Evolutionary conservation across 305 asterid genomes (phyloP).

Genomic region (Solanum hybrid): DNA sequence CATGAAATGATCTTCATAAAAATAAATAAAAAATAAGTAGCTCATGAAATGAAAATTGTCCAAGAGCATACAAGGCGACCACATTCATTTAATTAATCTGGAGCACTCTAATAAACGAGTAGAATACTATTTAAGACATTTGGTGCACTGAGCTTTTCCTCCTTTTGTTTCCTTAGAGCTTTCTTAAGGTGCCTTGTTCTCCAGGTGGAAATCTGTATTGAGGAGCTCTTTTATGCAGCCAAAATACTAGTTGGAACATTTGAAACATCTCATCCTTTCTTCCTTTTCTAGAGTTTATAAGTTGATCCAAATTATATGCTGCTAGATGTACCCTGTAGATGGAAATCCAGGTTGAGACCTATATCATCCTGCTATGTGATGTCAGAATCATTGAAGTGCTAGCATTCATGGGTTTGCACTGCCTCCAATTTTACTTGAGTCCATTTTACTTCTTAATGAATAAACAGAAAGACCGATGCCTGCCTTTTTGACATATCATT

Average conservation of each 20-base stretch:
- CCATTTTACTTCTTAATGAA: background rate
- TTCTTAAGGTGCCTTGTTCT: background rate
- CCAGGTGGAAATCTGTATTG: background rate
- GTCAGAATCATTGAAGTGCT: background rate
- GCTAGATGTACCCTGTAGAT: background rate
- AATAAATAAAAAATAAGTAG: background rate
- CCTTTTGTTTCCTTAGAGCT: background rate
- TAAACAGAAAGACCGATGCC: background rate
- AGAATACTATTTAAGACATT: background rate
- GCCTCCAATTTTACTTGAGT: background rate
- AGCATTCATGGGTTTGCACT: background rate
- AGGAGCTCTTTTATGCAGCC: background rate
- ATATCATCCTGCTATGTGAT: background rate
- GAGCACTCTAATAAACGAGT: background rate
- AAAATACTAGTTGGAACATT: background rate
- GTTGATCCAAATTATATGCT: background rate
- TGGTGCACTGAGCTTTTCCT: background rate
- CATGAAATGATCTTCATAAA: background rate
- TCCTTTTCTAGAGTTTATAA: background rate
- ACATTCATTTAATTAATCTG: background rate
- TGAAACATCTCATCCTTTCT: background rate
- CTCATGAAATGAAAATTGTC: background rate
- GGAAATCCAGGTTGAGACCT: background rate
- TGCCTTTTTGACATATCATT: background rate
- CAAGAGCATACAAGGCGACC: background rate